Conservation (phyloP, 2,329 filamentous ascomycete species). For the Ophiostoma pallidulum region DNA sequence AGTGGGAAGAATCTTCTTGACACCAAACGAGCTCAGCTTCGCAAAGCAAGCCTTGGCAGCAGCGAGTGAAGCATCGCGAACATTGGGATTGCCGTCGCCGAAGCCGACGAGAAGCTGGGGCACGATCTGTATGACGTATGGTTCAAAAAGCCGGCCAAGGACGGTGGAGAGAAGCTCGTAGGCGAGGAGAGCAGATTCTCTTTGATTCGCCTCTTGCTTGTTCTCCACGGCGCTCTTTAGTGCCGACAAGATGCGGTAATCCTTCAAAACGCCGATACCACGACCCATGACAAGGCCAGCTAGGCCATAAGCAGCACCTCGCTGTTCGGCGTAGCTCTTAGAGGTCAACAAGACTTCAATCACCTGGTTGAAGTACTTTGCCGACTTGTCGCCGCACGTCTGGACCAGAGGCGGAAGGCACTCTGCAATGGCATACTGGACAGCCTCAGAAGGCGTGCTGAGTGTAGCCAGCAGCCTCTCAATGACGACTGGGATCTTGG, state of each 20-base stretch:
- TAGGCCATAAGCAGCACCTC: slow-evolving; percentile 89
- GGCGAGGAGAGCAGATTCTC: slow-evolving; percentile 79
- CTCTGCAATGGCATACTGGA: slow-evolving; percentile 92
- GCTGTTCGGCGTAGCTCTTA: slow-evolving; percentile 85
- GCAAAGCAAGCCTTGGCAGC: slow-evolving; percentile 92
- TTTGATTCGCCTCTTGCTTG: slow-evolving; percentile 82
- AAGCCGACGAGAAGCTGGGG: slow-evolving; percentile 84
- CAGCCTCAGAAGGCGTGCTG: slow-evolving; percentile 89
- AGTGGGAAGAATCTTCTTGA: slow-evolving; percentile 87
- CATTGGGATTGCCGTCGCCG: slow-evolving; percentile 77
- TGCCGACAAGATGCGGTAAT: slow-evolving; percentile 76
- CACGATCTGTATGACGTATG: slow-evolving; percentile 92
- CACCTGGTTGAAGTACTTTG: slow-evolving; percentile 71
- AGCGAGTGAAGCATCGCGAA: slow-evolving; percentile 85
- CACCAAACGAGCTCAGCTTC: slow-evolving; percentile 86
- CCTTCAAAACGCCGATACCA: slow-evolving; percentile 70
- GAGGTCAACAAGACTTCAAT: slow-evolving; percentile 73
- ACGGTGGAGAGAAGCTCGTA: slow-evolving; percentile 85
- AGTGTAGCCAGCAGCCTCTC: slow-evolving; percentile 77
- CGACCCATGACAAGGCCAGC: slow-evolving; percentile 84
- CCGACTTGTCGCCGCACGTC: slow-evolving; percentile 66
- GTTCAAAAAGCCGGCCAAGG: slow-evolving; percentile 83
- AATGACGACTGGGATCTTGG: slow-evolving; percentile 79
- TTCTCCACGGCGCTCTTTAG: slow-evolving; percentile 81
- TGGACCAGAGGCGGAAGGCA: slow-evolving; percentile 87